These are phyloP conservation scores for Fraxinus velutina DNA, from an alignment of 305 asterid genomes.

Conservation along the genomic window DNA sequence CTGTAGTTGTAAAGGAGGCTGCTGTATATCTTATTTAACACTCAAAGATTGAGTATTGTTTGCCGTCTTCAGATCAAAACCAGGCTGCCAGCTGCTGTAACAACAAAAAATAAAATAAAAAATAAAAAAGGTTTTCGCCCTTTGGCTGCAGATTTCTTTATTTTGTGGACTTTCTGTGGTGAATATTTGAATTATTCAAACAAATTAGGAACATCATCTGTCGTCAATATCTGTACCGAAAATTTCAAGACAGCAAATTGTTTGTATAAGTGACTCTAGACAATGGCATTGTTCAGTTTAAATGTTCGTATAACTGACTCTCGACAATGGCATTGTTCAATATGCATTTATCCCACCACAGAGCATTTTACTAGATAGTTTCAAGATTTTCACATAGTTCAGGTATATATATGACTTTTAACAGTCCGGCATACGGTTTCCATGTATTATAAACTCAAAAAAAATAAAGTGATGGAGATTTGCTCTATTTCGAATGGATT, in stretches of 20 bases:
- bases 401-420: background rate
- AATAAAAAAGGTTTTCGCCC: background rate
- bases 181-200: background rate
- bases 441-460: background rate
- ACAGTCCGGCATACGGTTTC: background rate
- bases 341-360: background rate
- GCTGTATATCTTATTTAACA: background rate
- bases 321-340: background rate
- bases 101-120: too few species aligned
- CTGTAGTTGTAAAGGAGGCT: background rate
- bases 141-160: background rate
- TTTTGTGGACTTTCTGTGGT: background rate
- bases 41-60: background rate
- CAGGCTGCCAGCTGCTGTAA: background rate
- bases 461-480: background rate
- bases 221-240: background rate
- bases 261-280: background rate
- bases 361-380: background rate
- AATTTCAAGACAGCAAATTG: background rate
- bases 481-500: background rate
- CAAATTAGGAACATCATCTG: background rate
- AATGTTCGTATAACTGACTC: background rate
- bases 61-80: background rate
- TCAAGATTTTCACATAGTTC: background rate
- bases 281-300: background rate